Percentiles rank a stretch among this genome's conserved stretches.
Conservation (phyloP, 306 rosid species). For the Neltuma alba region DNA sequence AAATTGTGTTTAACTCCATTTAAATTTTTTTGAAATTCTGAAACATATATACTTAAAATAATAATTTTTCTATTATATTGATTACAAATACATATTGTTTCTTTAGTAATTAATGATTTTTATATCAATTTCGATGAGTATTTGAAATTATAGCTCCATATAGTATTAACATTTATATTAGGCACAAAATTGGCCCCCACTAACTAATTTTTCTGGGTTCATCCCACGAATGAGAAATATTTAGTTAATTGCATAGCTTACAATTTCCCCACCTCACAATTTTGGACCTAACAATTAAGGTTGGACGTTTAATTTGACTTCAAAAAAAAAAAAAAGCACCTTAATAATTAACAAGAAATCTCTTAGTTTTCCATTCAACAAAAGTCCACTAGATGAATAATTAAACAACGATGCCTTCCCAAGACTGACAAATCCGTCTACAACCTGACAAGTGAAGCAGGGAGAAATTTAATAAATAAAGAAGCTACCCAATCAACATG, state of each 20-base stretch:
- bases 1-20: neutral
- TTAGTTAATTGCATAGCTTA: constrained; percentile 1
- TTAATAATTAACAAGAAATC: neutral
- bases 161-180: neutral
- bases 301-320: constrained; percentile 9
- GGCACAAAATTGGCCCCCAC: neutral
- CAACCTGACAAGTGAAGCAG: constrained; percentile 22
- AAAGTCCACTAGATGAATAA: neutral
- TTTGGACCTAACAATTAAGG: constrained; percentile 5
- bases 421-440: constrained; percentile 16
- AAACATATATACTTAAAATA: neutral
- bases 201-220: neutral
- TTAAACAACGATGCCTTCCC: neutral
- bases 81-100: neutral
- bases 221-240: constrained; percentile 4
- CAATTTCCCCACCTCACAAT: constrained; percentile 10
- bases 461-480: neutral
- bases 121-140: neutral
- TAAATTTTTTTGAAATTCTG: too few relatives aligned
- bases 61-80: neutral
- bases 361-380: constrained; percentile 5
- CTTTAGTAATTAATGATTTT: neutral
- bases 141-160: neutral
- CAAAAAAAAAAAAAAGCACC: neutral
- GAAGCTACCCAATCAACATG: constrained; percentile 86